Evolutionary conservation across 2,329 filamentous ascomycete species (phyloP).

Genomic region (Escovopsis weberi): DNA sequence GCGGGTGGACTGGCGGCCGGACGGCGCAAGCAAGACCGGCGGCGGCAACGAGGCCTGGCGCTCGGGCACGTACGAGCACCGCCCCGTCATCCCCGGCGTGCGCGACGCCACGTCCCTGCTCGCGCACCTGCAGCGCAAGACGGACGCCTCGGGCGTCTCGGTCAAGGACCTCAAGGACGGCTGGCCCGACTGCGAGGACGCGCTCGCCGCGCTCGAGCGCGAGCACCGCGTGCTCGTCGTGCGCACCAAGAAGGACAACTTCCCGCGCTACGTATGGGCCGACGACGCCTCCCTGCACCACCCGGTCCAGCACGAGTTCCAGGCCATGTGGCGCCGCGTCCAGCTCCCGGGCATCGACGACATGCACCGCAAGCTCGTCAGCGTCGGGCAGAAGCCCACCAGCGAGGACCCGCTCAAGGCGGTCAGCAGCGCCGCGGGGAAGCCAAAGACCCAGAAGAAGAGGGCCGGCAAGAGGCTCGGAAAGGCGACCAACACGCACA

Average conservation of each 20-base stretch:
- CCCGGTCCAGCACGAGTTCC: constrained; percentile 68
- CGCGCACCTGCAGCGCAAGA: constrained; percentile 65
- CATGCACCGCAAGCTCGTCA: constrained; percentile 61
- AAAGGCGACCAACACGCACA: constrained; percentile 79
- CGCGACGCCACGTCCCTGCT: constrained; percentile 64
- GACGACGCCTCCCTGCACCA: constrained; percentile 70
- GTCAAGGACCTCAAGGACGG: constrained; percentile 93
- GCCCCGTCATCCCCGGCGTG: constrained; percentile 68
- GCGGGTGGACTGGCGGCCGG: constrained; percentile 41
- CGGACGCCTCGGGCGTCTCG: constrained; percentile 63
- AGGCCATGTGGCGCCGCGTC: constrained; percentile 68
- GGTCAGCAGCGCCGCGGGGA: constrained; percentile 27
- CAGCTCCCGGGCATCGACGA: constrained; percentile 62
- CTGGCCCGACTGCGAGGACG: constrained; percentile 72
- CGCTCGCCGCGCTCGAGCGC: constrained; percentile 62
- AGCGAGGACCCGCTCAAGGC: constrained; percentile 57
- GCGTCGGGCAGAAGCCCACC: constrained; percentile 69
- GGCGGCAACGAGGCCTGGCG: constrained; percentile 53
- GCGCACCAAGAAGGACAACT: constrained; percentile 82
- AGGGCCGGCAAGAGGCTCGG: constrained; percentile 49
- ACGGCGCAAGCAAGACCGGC: too few species aligned
- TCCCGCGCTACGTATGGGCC: constrained; percentile 74
- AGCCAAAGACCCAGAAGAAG: constrained; percentile 62
- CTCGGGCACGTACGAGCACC: constrained; percentile 65
- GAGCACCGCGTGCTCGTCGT: constrained; percentile 73